A percentile compares a stretch with the other conserved stretches of the same genome.
These are phyloP conservation scores for Cryphonectria carpinicola DNA, from an alignment of 2,329 filamentous ascomycete genomes.

Conservation along the genomic window DNA sequence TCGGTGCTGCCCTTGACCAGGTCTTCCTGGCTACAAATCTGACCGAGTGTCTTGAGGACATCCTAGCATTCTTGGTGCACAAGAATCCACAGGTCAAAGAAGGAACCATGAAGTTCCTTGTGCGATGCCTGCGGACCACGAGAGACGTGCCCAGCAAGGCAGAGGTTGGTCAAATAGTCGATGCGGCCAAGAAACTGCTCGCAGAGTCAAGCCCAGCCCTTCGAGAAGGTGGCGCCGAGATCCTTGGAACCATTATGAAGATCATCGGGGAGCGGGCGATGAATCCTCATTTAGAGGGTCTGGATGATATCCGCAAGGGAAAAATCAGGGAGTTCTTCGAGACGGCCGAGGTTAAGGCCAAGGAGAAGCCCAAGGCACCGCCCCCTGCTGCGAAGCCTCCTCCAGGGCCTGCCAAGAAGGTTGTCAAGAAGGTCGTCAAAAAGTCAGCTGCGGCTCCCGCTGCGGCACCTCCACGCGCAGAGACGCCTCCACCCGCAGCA, in stretches of 20 bases:
- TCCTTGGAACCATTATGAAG: slow-evolving; percentile 95
- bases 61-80: slow-evolving; percentile 79
- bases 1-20: slow-evolving; percentile 81
- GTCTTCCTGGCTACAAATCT: slow-evolving; percentile 69
- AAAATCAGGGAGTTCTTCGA: slow-evolving; percentile 95
- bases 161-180: slow-evolving; percentile 85
- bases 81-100: slow-evolving; percentile 99
- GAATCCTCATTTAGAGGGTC: slow-evolving; percentile 86
- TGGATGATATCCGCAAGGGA: slow-evolving; percentile 93
- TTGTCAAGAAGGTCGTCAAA: slow-evolving; percentile 54
- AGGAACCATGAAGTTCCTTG: slow-evolving; percentile 91
- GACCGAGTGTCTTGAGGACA: slow-evolving; percentile 89
- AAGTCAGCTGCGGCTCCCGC: slow-evolving; percentile 45
- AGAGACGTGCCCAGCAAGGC: slow-evolving; percentile 81
- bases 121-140: slow-evolving; percentile 82
- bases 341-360: slow-evolving; percentile 81
- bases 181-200: slow-evolving; percentile 84
- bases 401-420: slow-evolving; percentile 52
- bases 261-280: slow-evolving; percentile 96
- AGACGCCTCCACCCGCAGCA: slow-evolving; percentile 59
- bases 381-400: slow-evolving; percentile 61
- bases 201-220: slow-evolving; percentile 86
- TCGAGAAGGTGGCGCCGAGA: slow-evolving; percentile 87
- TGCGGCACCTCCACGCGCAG: slow-evolving; percentile 42
- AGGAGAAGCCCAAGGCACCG: slow-evolving; percentile 87